Conservation (phyloP, 371 early-diverging fungal species). For the Rhizopus arrhizus region DNA sequence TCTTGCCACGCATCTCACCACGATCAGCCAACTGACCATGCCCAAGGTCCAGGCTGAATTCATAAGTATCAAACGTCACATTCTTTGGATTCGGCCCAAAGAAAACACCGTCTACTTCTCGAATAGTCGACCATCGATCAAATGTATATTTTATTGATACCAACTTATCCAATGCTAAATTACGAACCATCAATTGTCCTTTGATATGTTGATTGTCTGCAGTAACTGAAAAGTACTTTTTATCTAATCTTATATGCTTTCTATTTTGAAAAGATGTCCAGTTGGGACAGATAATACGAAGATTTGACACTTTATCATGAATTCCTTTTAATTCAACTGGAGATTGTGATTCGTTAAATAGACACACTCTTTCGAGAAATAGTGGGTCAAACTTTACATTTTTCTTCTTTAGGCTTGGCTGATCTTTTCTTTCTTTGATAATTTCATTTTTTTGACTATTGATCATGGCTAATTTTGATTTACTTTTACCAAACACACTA, state of each 20-base stretch:
- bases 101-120: slow-evolving; percentile 59
- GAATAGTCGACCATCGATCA: slow-evolving; percentile 64
- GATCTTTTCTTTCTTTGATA: not conserved
- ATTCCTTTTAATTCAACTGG: slow-evolving; percentile 43
- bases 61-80: slow-evolving; percentile 27
- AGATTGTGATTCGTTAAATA: slow-evolving; percentile 50
- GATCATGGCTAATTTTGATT: slow-evolving; percentile 12
- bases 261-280: slow-evolving; percentile 19
- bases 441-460: slow-evolving; percentile 6
- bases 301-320: slow-evolving; percentile 19
- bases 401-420: not conserved
- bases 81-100: slow-evolving; percentile 38
- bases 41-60: slow-evolving; percentile 26
- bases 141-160: slow-evolving; percentile 66
- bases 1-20: slow-evolving; percentile 27
- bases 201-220: slow-evolving; percentile 43
- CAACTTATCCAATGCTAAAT: slow-evolving; percentile 71
- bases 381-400: slow-evolving; percentile 59
- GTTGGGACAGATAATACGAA: slow-evolving; percentile 22
- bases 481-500: slow-evolving; percentile 29
- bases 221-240: slow-evolving; percentile 17
- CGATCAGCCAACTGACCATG: slow-evolving; percentile 21
- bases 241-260: slow-evolving; percentile 30
- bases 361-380: slow-evolving; percentile 55
- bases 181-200: slow-evolving; percentile 68